Conservation (phyloP, 148 eudicot species). For the Amaranthus hypochondriacus region DNA sequence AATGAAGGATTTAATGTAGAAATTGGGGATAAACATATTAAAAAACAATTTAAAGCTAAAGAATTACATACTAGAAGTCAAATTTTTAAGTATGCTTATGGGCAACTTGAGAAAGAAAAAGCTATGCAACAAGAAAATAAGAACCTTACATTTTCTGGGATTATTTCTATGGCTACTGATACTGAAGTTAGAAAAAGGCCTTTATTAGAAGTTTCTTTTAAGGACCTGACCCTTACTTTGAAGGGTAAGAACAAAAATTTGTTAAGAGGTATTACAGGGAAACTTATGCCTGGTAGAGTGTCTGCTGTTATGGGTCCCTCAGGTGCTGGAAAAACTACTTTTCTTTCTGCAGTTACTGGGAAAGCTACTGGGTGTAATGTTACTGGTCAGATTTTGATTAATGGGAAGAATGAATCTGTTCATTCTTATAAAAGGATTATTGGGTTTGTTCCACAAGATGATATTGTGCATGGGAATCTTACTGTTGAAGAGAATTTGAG, state of each 20-base stretch:
- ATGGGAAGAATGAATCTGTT: slow-evolving; percentile 56
- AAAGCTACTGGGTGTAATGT: slow-evolving; percentile 57
- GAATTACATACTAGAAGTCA: slow-evolving; percentile 72
- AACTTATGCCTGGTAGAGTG: slow-evolving; percentile 70
- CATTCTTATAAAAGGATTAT: slow-evolving; percentile 63
- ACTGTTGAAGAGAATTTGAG: slow-evolving; percentile 83
- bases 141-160: slow-evolving; percentile 68
- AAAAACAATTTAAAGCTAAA: slow-evolving; percentile 52
- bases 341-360: slow-evolving; percentile 69
- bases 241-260: slow-evolving; percentile 62
- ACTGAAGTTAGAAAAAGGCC: slow-evolving; percentile 53
- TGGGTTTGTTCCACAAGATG: slow-evolving; percentile 93
- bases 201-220: slow-evolving; percentile 63
- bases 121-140: slow-evolving; percentile 61
- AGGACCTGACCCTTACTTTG: slow-evolving; percentile 68
- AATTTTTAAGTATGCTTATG: slow-evolving; percentile 82
- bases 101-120: slow-evolving; percentile 87
- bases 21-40: slow-evolving; percentile 51
- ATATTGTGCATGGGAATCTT: slow-evolving; percentile 83
- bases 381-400: slow-evolving; percentile 58
- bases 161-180: slow-evolving; percentile 71
- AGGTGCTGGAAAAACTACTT: slow-evolving; percentile 88
- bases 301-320: slow-evolving; percentile 95
- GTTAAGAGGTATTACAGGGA: slow-evolving; percentile 66
- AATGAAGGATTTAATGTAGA: slow-evolving; percentile 56